Conservation (phyloP, 2,329 filamentous ascomycete species). For the Fusarium tricinctum region DNA sequence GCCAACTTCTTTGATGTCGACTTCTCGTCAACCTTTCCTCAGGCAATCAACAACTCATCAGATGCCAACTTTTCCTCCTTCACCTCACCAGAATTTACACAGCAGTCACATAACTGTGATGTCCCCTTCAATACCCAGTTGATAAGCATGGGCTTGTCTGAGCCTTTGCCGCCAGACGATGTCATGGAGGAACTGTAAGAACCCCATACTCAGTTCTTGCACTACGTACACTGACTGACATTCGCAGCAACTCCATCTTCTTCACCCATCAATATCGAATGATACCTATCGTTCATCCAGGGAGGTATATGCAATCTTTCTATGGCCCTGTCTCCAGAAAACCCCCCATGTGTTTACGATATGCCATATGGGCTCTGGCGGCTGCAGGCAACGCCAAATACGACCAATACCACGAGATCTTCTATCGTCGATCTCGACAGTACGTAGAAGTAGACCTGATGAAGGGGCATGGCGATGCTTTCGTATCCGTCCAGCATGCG, state of each 20-base stretch:
- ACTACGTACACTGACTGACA: conserved; percentile 20
- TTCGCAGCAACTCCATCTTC: conserved; percentile 75
- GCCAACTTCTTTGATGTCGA: conserved; percentile 25
- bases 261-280: conserved; percentile 81
- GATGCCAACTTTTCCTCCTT: conserved; percentile 34
- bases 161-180: conserved; percentile 82
- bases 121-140: conserved; percentile 59
- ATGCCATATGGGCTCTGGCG: conserved; percentile 89
- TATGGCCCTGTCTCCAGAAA: conserved; percentile 79
- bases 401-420: conserved; percentile 77
- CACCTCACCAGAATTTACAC: conserved; percentile 27
- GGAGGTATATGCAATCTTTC: conserved; percentile 80
- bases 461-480: conserved; percentile 84
- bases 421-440: conserved; percentile 85
- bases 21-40: conserved; percentile 18
- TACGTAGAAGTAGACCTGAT: conserved; percentile 89
- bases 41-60: conserved; percentile 6
- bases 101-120: conserved; percentile 22
- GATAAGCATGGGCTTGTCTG: conserved; percentile 84
- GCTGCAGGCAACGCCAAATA: conserved; percentile 81
- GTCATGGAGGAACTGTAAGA: conserved; percentile 85
- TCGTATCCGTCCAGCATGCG: conserved; percentile 82
- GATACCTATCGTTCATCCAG: conserved; percentile 82
- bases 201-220: background rate
- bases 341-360: conserved; percentile 85